phyloP scores from a whole-genome alignment of 176 grass and related monocot species.

The Olyra latifolia region DNA sequence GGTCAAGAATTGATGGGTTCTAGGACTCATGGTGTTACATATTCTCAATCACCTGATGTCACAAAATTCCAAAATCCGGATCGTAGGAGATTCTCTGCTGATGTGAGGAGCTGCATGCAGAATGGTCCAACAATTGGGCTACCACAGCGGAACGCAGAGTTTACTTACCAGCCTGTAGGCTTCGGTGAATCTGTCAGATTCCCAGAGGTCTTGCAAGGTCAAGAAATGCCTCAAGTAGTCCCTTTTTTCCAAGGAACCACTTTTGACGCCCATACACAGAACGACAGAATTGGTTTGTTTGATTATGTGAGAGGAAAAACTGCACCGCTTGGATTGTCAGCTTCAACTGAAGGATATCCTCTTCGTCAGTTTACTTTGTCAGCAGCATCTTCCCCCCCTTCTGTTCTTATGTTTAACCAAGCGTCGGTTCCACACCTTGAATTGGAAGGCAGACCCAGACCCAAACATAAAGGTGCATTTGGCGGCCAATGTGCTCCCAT shows the following conservation, averaged over 20 bases:
- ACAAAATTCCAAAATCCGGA: background rate
- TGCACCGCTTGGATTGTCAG: slow-evolving; percentile 1
- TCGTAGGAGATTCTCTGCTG: slow-evolving; percentile 18
- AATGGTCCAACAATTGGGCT: slow-evolving; percentile 22
- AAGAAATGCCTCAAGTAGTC: slow-evolving; percentile 75
- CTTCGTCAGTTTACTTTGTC: slow-evolving; percentile 26
- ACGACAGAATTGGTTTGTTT: slow-evolving; percentile 19
- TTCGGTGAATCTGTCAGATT: slow-evolving; percentile 65
- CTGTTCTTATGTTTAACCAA: slow-evolving; percentile 76
- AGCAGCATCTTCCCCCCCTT: slow-evolving; percentile 55
- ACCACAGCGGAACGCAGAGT: background rate
- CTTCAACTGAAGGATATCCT: slow-evolving; percentile 37
- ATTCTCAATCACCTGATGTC: slow-evolving; percentile 30
- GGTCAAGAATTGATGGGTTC: slow-evolving; percentile 95
- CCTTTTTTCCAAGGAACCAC: slow-evolving; percentile 28
- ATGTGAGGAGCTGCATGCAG: slow-evolving; percentile 23
- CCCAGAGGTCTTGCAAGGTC: slow-evolving; percentile 99
- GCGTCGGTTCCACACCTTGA: slow-evolving; percentile 15
- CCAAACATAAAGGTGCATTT: slow-evolving; percentile 14
- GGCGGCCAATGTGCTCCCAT: background rate
- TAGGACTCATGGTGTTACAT: slow-evolving; percentile 37
- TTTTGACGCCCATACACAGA: slow-evolving; percentile 29
- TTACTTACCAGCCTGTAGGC: slow-evolving; percentile 58
- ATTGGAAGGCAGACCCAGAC: background rate
- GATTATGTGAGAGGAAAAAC: slow-evolving; percentile 27